phyloP scores from a whole-genome alignment of 768 basidiomycete genomes.

The Serendipita sp. region DNA sequence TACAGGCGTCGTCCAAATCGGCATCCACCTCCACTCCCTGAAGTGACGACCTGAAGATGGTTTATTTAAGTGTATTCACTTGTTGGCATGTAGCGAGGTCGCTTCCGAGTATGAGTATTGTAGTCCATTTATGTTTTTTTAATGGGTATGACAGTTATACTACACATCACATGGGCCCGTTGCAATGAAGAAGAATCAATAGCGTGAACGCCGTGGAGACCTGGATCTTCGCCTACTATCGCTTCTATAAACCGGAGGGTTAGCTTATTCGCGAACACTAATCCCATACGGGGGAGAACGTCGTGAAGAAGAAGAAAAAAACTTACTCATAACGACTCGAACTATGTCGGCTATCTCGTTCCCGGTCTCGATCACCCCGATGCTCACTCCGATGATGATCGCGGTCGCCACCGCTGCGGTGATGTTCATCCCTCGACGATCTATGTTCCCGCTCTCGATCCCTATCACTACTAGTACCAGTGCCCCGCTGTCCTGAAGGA shows the following conservation, averaged over 20 bases:
- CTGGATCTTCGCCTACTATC: background rate
- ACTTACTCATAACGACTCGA: slow-evolving; percentile 4
- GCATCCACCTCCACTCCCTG: no score
- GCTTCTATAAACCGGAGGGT: background rate
- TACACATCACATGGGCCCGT: no score
- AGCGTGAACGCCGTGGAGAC: background rate
- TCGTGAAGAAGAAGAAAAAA: background rate
- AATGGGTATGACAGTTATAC: no score
- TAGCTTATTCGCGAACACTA: no score
- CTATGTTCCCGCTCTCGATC: background rate
- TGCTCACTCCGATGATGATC: slow-evolving; percentile 3
- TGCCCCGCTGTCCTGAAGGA: background rate
- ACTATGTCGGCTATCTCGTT: background rate
- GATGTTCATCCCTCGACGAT: background rate
- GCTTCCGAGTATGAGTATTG: no score
- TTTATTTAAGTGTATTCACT: no score
- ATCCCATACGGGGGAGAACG: no score
- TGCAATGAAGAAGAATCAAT: background rate
- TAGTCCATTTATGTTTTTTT: no score
- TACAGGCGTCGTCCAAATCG: no score
- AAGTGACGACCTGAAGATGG: no score
- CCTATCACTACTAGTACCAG: background rate
- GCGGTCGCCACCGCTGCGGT: background rate
- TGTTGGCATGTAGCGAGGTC: no score
- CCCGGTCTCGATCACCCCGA: background rate